These are phyloP conservation scores for Backusella tarrabulga DNA, from an alignment of 192 early-diverging fungal species.

Conservation along the genomic window DNA sequence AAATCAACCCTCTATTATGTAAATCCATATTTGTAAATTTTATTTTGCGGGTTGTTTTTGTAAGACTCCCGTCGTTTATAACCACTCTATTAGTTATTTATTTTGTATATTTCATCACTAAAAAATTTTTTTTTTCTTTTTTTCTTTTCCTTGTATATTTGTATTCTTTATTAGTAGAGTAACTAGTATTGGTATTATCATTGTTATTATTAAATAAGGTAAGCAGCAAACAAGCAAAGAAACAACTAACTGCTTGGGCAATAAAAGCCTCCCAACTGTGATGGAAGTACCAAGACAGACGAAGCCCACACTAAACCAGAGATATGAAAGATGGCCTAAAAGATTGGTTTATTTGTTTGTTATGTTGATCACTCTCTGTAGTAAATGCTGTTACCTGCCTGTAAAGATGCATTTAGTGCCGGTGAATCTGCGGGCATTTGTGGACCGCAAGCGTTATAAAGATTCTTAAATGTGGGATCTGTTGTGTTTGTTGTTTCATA, in stretches of 20 bases:
- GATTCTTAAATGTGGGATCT: conserved; percentile 21
- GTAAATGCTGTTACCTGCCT: neutral
- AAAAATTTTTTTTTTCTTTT: no score
- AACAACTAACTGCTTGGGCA: conserved; percentile 5
- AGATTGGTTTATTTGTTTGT: no score
- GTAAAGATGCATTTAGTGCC: conserved; percentile 1
- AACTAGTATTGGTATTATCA: neutral
- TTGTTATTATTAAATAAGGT: neutral
- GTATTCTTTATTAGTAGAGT: neutral
- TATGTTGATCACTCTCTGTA: no score
- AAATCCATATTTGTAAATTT: neutral
- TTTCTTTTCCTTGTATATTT: no score
- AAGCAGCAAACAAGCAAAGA: neutral
- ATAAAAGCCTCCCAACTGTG: neutral
- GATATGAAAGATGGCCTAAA: conserved; percentile 9
- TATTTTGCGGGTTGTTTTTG: neutral
- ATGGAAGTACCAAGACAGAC: neutral
- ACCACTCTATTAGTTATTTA: no score
- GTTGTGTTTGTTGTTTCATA: conserved; percentile 8
- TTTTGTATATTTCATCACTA: no score
- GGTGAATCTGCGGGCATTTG: conserved; percentile 7
- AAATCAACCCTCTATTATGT: no score
- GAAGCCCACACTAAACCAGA: conserved; percentile 10
- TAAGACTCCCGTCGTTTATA: no score
- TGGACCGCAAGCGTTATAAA: conserved; percentile 22